Conservation (phyloP, 768 basidiomycete genomes). For the Lanmaoa rubissima region DNA sequence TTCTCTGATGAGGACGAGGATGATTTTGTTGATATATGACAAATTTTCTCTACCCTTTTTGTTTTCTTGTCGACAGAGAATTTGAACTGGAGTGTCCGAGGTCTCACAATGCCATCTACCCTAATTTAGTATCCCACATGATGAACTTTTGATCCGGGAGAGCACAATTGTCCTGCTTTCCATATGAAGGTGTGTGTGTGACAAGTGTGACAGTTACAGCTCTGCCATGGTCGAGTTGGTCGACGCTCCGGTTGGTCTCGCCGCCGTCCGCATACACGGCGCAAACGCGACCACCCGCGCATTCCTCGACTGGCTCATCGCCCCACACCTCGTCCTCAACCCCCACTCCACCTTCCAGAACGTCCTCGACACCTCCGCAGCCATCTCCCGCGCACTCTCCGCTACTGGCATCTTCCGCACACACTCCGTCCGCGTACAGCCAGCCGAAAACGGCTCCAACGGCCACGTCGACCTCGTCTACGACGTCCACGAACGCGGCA, state of each 20-base stretch:
- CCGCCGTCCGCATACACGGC: constrained; percentile 80
- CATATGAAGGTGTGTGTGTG: constrained; percentile 10
- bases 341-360: constrained; percentile 48
- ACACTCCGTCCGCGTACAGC: constrained; percentile 63
- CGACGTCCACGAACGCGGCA: constrained; percentile 69
- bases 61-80: no score
- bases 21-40: no score
- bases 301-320: constrained; percentile 78
- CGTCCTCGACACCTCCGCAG: constrained; percentile 67
- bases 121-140: no score
- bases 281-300: constrained; percentile 69
- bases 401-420: constrained; percentile 76
- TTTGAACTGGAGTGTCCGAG: no score
- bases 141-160: no score
- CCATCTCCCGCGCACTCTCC: constrained; percentile 61
- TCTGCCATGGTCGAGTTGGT: constrained; percentile 33
- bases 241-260: constrained; percentile 62
- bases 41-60: no score
- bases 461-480: constrained; percentile 81
- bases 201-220: constrained; percentile 18
- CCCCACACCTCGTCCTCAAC: constrained; percentile 50
- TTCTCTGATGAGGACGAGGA: no score
- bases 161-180: no score
- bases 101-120: no score
- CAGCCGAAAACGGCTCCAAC: constrained; percentile 48